phyloP scores from a whole-genome alignment of 1,139 yeast species.

The Trichomonascaceae sp. region DNA sequence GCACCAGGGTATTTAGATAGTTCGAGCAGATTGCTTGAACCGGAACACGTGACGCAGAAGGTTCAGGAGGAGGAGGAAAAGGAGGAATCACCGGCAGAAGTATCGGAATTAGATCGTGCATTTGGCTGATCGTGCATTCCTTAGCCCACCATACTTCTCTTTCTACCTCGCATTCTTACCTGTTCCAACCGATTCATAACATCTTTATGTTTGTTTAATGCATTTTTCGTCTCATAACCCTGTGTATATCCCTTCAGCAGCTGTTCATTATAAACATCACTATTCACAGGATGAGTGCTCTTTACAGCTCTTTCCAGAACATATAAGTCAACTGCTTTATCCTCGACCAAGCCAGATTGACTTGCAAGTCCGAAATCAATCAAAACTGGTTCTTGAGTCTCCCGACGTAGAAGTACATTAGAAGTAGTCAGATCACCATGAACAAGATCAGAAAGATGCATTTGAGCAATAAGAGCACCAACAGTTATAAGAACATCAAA shows the following conservation, averaged over 20 bases:
- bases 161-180: conserved; percentile 87
- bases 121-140: conserved; percentile 16
- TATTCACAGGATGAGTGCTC: conserved; percentile 79
- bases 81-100: not conserved
- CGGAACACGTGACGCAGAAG: conserved; percentile 11
- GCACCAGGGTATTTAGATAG: conserved; percentile 43
- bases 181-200: conserved; percentile 64
- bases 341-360: conserved; percentile 74
- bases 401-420: conserved; percentile 55
- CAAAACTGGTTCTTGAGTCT: conserved; percentile 43
- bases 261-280: conserved; percentile 63
- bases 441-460: conserved; percentile 73
- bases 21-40: conserved; percentile 25
- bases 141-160: conserved; percentile 87
- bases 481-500: conserved; percentile 35
- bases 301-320: conserved; percentile 87
- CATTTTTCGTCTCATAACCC: conserved; percentile 24
- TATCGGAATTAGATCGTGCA: conserved; percentile 17
- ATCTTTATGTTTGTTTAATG: conserved; percentile 41
- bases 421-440: conserved; percentile 97
- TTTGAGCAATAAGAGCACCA: conserved; percentile 62
- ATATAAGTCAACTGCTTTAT: conserved; percentile 92
- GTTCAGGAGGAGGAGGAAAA: not conserved
- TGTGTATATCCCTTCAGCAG: conserved; percentile 62
- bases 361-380: conserved; percentile 91